Evolutionary conservation across 2,329 filamentous ascomycete genomes (phyloP).

Genomic region (Chaetomium sp.): DNA sequence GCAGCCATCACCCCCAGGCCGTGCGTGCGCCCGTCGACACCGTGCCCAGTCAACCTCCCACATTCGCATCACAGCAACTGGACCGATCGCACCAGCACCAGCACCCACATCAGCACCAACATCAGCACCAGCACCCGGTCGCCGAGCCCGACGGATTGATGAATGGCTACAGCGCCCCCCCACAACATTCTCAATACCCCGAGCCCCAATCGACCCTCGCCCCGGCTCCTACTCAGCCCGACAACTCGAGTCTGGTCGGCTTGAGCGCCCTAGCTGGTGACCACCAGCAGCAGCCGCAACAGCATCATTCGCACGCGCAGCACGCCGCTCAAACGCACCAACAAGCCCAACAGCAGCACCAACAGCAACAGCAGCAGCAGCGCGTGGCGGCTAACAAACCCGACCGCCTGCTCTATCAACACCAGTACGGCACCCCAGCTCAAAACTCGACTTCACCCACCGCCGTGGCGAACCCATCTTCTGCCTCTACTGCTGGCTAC

Average conservation of each 20-base stretch:
- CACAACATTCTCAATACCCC: slow-evolving; percentile 23
- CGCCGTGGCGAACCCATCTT: slow-evolving; percentile 19
- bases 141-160: slow-evolving; percentile 24
- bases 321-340: background rate
- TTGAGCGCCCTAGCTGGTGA: slow-evolving; percentile 21
- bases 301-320: slow-evolving; percentile 13
- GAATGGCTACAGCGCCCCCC: slow-evolving; percentile 23
- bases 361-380: slow-evolving; percentile 17
- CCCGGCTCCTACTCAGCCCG: slow-evolving; percentile 17
- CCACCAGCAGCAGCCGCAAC: slow-evolving; percentile 19
- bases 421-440: slow-evolving; percentile 21
- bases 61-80: slow-evolving; percentile 25
- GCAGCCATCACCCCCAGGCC: slow-evolving; percentile 20
- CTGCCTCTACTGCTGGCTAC: slow-evolving; percentile 19
- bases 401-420: slow-evolving; percentile 20
- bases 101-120: slow-evolving; percentile 22
- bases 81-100: slow-evolving; percentile 21
- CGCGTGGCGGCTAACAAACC: slow-evolving; percentile 13
- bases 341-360: slow-evolving; percentile 6
- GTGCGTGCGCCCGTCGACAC: slow-evolving; percentile 24
- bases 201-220: slow-evolving; percentile 21
- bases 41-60: slow-evolving; percentile 19
- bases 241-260: slow-evolving; percentile 23
- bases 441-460: slow-evolving; percentile 16
- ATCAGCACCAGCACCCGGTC: slow-evolving; percentile 21